These are phyloP conservation scores for Fomitopsis serialis DNA, from an alignment of 768 basidiomycete genomes.

Conservation along the genomic window DNA sequence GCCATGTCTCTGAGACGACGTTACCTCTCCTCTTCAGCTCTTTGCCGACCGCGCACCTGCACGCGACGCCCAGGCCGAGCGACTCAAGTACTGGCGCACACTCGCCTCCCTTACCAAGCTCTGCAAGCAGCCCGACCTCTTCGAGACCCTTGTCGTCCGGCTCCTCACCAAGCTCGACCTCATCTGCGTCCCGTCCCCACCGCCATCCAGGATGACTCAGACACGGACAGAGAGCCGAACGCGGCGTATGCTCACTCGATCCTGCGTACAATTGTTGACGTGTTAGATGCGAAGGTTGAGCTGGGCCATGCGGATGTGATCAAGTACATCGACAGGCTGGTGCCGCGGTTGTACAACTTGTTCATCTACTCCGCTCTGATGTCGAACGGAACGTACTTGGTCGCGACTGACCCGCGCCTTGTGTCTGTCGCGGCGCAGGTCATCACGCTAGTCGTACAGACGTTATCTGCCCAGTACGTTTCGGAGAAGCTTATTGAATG, in stretches of 20 bases:
- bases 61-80: slow-evolving; percentile 45
- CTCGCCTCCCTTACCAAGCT: slow-evolving; percentile 67
- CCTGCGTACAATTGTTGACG: slow-evolving; percentile 60
- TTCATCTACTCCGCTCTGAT: slow-evolving; percentile 38
- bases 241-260: slow-evolving; percentile 86
- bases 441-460: slow-evolving; percentile 61
- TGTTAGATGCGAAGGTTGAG: slow-evolving; percentile 47
- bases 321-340: slow-evolving; percentile 74
- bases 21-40: slow-evolving; percentile 75
- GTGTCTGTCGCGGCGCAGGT: slow-evolving; percentile 61
- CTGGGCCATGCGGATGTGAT: slow-evolving; percentile 59
- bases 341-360: slow-evolving; percentile 67
- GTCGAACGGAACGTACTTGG: slow-evolving; percentile 16
- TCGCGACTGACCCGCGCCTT: slow-evolving; percentile 45
- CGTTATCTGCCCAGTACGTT: slow-evolving; percentile 61
- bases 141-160: slow-evolving; percentile 77
- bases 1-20: slow-evolving; percentile 64
- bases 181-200: slow-evolving; percentile 41
- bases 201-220: slow-evolving; percentile 11
- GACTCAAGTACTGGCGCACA: slow-evolving; percentile 61
- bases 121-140: slow-evolving; percentile 71
- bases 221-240: slow-evolving; percentile 47
- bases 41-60: slow-evolving; percentile 64
- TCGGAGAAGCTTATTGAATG: background rate
- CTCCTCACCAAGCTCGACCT: slow-evolving; percentile 73